Conservation (phyloP, 2,329 filamentous ascomycete species). For the Penicillium vulpinum region DNA sequence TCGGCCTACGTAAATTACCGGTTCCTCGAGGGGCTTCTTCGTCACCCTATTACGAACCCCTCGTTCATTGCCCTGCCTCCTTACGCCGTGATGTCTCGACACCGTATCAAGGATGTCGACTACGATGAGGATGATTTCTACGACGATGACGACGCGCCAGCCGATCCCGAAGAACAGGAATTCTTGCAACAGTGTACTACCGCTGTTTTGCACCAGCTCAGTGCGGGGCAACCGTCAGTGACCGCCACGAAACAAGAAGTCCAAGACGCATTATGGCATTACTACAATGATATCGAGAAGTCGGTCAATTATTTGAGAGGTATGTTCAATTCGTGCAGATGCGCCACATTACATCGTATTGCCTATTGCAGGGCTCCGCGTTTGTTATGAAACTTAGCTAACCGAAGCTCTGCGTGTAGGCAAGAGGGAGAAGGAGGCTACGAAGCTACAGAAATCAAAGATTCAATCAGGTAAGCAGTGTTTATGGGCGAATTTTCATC, state of each 20-base stretch:
- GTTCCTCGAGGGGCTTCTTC: background rate
- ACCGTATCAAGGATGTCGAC: conserved; percentile 47
- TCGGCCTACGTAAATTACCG: background rate
- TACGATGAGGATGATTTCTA: conserved; percentile 45
- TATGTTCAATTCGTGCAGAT: conserved; percentile 37
- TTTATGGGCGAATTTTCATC: conserved; percentile 3
- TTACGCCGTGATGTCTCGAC: conserved; percentile 43
- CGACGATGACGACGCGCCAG: conserved; percentile 42
- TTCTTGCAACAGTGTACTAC: conserved; percentile 66
- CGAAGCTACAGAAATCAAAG: conserved; percentile 26
- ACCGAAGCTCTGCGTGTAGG: conserved; percentile 18
- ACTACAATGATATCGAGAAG: conserved; percentile 91
- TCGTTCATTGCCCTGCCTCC: conserved; percentile 5
- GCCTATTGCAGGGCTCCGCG: background rate
- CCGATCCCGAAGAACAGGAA: conserved; percentile 49
- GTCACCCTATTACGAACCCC: background rate
- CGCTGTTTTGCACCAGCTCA: conserved; percentile 67
- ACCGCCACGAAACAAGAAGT: conserved; percentile 70
- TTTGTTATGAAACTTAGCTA: conserved; percentile 2
- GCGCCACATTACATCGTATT: background rate
- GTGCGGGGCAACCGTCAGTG: conserved; percentile 58
- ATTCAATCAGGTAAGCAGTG: conserved; percentile 30
- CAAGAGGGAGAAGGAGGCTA: conserved; percentile 40
- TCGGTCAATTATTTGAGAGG: conserved; percentile 76
- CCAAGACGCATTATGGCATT: conserved; percentile 89